Evolutionary conservation across 768 basidiomycete genomes (phyloP), one percentile per base, ranked within the genome.

Genomic region (Sutorius australiensis): DNA sequence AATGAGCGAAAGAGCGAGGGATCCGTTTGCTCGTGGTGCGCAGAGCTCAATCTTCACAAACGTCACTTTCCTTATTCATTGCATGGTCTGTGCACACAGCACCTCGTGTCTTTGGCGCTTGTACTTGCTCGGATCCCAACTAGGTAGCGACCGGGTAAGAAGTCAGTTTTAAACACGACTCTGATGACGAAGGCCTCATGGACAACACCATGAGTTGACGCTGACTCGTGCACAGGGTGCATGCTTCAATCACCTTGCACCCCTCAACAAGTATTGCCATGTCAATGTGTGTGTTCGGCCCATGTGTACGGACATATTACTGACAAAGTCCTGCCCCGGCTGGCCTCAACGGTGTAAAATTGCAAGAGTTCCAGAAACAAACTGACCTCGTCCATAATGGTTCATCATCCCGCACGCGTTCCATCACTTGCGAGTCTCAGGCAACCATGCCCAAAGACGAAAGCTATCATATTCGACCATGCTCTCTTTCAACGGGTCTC

Each of bases 151-250:
- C 24, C 24, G 24, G 24, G 24, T 24, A 24, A 24, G 24, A 24
- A 24, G 24, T 24, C 24, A 24, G 4, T 24, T 24, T 24, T 2
- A 24, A 24, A 24, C 24, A 24, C 24, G 24, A 24, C 24, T 24
- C 24, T 24, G 86, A 89, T 44, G 87, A 88, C 97, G 0, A 98
- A 97, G 0, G 95, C 98, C 33, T 99, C 41, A 92, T 98, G 82
- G 97, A 99, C 73, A 95, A 99, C 70, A 92, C 87, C 52, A 98
- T 98, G 71, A 92, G 91, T 72, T 99, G 98, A 74, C 98, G 97
- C 95, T 98, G 97, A 97, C 89, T 98, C 46, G 95, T 99, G 8
- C 83, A 93, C 44, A 14, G 97, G 97, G 0, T 99, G 98, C 69
- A 98, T 99, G 45, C 0, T 97, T 93, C 62, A 97, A 99, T 67